phyloP scores from a whole-genome alignment of 768 basidiomycete species.

The Amanita molliuscula region DNA sequence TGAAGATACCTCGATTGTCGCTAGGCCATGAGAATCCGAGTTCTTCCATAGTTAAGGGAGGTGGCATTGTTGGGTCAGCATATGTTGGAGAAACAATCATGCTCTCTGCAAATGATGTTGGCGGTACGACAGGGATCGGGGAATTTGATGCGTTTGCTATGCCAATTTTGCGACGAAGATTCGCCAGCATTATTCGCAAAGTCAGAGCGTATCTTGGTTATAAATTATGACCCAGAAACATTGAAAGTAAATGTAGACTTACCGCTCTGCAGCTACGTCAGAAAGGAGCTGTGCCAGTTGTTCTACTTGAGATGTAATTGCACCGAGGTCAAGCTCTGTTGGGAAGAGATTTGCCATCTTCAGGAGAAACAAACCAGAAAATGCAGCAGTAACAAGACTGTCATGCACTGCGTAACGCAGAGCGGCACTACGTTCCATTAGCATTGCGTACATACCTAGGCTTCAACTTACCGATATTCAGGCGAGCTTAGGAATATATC shows the following conservation, averaged over 20 bases:
- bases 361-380: constrained; percentile 83
- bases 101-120: constrained; percentile 42
- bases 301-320: constrained; percentile 78
- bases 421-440: constrained; percentile 47
- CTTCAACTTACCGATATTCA: constrained; percentile 56
- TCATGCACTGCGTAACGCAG: constrained; percentile 90
- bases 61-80: constrained; percentile 40
- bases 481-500: constrained; percentile 74
- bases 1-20: constrained; percentile 50
- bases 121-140: constrained; percentile 40
- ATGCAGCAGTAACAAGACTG: constrained; percentile 83
- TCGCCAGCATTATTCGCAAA: constrained; percentile 87
- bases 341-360: constrained; percentile 96
- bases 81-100: constrained; percentile 53
- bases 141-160: constrained; percentile 38
- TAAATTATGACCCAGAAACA: neutral
- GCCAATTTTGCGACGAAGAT: constrained; percentile 82
- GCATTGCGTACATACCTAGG: neutral
- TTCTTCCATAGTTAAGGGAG: constrained; percentile 78
- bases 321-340: constrained; percentile 64
- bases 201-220: constrained; percentile 70
- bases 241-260: constrained; percentile 8
- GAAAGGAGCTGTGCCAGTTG: constrained; percentile 85
- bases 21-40: constrained; percentile 69
- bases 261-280: constrained; percentile 90